Conservation (phyloP, 2,329 filamentous ascomycete species). For the Fusarium sp. region DNA sequence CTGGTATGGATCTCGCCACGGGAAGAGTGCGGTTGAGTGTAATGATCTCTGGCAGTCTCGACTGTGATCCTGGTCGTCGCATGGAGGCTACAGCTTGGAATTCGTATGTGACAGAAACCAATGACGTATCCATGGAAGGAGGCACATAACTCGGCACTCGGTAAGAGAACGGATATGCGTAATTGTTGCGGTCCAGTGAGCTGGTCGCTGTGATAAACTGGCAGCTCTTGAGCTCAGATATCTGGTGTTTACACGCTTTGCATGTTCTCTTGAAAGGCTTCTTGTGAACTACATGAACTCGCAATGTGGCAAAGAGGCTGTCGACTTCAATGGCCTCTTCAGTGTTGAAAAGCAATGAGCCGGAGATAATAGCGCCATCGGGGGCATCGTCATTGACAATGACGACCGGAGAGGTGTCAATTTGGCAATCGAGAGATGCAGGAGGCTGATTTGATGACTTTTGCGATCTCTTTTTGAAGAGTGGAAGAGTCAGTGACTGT, state of each 20-base stretch:
- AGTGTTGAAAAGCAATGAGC: neutral
- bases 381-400: neutral
- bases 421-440: slow-evolving; percentile 7
- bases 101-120: slow-evolving; percentile 79
- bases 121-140: slow-evolving; percentile 75
- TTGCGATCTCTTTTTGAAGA: neutral
- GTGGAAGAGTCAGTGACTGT: neutral
- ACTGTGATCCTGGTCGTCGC: slow-evolving; percentile 57
- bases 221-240: slow-evolving; percentile 24
- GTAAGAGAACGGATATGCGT: slow-evolving; percentile 82
- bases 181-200: neutral
- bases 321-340: slow-evolving; percentile 7
- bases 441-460: neutral
- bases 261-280: slow-evolving; percentile 28
- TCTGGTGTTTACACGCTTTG: slow-evolving; percentile 21
- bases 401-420: slow-evolving; percentile 8
- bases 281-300: slow-evolving; percentile 1
- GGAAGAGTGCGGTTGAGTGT: slow-evolving; percentile 71
- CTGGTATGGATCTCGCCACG: slow-evolving; percentile 76
- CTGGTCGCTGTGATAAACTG: slow-evolving; percentile 2
- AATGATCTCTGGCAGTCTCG: slow-evolving; percentile 52
- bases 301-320: neutral
- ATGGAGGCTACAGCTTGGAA: slow-evolving; percentile 72
- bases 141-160: slow-evolving; percentile 84
- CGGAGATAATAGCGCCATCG: slow-evolving; percentile 1